These are phyloP conservation scores for Fusarium sp. DNA, from an alignment of 2,329 filamentous ascomycete species.

Conservation along the genomic window DNA sequence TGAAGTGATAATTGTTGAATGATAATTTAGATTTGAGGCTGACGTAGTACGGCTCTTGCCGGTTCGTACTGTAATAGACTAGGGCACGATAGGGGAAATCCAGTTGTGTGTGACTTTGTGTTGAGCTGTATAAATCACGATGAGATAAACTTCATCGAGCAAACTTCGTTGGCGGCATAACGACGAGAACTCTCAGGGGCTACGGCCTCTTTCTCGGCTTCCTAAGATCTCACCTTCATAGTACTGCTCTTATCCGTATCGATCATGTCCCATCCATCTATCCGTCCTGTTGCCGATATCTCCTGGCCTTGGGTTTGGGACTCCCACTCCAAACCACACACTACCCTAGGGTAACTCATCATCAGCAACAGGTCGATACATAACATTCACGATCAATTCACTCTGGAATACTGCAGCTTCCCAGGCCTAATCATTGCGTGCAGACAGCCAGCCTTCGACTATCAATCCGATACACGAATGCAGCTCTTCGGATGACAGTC, in stretches of 20 bases:
- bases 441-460: not conserved
- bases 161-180: not conserved
- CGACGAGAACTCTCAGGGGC: not conserved
- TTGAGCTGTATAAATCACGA: not conserved
- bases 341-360: not conserved
- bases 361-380: not conserved
- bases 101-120: not conserved
- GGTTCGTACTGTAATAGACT: too few species aligned
- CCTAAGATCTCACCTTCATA: not conserved
- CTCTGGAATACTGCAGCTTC: too few species aligned
- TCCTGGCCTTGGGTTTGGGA: not conserved
- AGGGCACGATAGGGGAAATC: too few species aligned
- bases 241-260: not conserved
- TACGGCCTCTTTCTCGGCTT: not conserved
- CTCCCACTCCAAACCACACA: not conserved
- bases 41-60: too few species aligned
- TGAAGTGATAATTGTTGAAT: not conserved
- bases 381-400: too few species aligned
- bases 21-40: not conserved
- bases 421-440: not conserved
- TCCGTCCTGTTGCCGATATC: not conserved
- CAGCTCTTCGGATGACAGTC: not conserved
- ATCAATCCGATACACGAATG: not conserved
- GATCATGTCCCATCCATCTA: not conserved
- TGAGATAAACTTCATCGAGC: not conserved